Conservation (phyloP, 1,284 basidiomycete species). For the Microbotryum saponariae region DNA sequence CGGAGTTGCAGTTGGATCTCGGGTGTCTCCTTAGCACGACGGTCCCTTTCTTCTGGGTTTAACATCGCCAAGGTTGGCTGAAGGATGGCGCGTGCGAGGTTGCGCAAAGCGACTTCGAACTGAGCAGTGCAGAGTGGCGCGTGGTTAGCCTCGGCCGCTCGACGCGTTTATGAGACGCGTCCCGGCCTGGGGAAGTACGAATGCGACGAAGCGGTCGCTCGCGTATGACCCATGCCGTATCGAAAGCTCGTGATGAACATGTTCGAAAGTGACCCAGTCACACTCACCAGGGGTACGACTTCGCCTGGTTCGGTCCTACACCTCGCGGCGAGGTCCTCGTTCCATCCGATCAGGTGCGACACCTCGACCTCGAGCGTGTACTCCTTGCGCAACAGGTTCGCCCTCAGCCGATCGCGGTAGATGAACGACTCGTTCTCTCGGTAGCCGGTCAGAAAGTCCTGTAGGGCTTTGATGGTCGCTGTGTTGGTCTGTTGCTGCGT, state of each 20-base stretch:
- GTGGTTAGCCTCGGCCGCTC: slow-evolving; percentile 3
- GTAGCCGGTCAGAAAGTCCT: slow-evolving; percentile 78
- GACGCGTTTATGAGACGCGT: not conserved
- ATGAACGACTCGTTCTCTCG: slow-evolving; percentile 18
- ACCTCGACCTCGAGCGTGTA: slow-evolving; percentile 88
- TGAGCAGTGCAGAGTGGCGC: slow-evolving; percentile 39
- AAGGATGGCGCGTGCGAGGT: slow-evolving; percentile 68
- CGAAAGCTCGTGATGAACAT: slow-evolving; percentile 1
- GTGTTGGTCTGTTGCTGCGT: slow-evolving; percentile 21
- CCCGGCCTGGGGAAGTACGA: not conserved
- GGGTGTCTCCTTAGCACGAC: slow-evolving; percentile 56
- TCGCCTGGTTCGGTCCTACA: slow-evolving; percentile 85
- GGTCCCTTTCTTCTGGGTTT: slow-evolving; percentile 30
- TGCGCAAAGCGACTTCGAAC: slow-evolving; percentile 83
- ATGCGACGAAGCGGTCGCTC: not conserved
- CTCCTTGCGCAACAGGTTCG: slow-evolving; percentile 81
- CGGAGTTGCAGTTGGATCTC: slow-evolving; percentile 83
- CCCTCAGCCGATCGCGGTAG: slow-evolving; percentile 75
- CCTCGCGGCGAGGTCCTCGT: slow-evolving; percentile 84
- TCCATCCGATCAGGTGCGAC: slow-evolving; percentile 80
- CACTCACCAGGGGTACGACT: slow-evolving; percentile 70
- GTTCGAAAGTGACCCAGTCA: not conserved
- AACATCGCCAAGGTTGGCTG: slow-evolving; percentile 40
- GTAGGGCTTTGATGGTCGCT: slow-evolving; percentile 67
- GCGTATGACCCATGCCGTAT: slow-evolving; percentile 1